phyloP scores from a whole-genome alignment of 331 rosid species.

The Ulmus americana region DNA sequence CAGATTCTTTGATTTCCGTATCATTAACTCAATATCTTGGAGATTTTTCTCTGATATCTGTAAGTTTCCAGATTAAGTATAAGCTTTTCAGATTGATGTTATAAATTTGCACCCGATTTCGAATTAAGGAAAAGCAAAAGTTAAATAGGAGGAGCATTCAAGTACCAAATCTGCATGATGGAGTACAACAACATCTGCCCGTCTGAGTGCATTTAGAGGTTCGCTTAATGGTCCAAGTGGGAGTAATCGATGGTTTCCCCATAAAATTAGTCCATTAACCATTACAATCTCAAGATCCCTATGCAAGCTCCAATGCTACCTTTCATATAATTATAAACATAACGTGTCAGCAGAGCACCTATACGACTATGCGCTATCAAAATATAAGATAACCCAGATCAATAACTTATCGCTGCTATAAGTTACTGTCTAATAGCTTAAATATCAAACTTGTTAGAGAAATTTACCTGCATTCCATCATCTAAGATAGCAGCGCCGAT shows the following conservation, averaged over 20 bases:
- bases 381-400: too few relatives aligned
- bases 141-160: background rate
- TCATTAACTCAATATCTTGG: conserved; percentile 36
- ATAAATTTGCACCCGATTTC: background rate
- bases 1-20: conserved; percentile 40
- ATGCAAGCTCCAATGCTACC: conserved; percentile 84
- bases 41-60: conserved; percentile 58
- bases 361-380: background rate
- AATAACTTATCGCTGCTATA: too few relatives aligned
- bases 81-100: conserved; percentile 5
- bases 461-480: conserved; percentile 87
- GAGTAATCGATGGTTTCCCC: conserved; percentile 64
- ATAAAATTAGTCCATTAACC: conserved; percentile 72
- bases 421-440: too few relatives aligned
- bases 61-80: conserved; percentile 20
- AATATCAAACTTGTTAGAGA: background rate
- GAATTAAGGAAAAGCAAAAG: background rate
- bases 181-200: conserved; percentile 63
- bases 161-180: conserved; percentile 84
- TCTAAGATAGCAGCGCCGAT: conserved; percentile 68
- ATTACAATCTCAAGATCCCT: conserved; percentile 76
- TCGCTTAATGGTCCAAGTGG: conserved; percentile 98
- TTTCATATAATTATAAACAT: conserved; percentile 30
- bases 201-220: conserved; percentile 55
- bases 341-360: conserved; percentile 22